These are phyloP conservation scores for Lactarius akahatsu DNA, from an alignment of 768 basidiomycete species.

Conservation along the genomic window DNA sequence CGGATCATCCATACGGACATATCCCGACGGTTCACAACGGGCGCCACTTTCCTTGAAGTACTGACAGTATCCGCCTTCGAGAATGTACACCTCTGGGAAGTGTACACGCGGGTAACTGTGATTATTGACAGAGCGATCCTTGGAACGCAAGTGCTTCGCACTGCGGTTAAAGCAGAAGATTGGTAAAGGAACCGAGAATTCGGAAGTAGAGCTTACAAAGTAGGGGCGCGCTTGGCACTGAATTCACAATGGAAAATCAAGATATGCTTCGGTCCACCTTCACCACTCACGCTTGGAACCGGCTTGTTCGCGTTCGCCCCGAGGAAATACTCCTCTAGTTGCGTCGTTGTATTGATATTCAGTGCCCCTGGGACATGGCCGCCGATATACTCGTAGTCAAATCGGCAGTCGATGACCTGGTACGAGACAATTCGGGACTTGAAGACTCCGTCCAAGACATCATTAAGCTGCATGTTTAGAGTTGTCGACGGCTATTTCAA, in stretches of 20 bases:
- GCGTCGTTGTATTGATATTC: conserved; percentile 81
- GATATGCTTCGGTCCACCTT: conserved; percentile 71
- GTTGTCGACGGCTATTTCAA: conserved; percentile 12
- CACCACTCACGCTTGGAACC: conserved; percentile 70
- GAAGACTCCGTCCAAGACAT: conserved; percentile 74
- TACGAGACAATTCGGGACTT: conserved; percentile 61
- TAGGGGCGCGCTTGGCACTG: conserved; percentile 91
- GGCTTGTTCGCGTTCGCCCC: conserved; percentile 55
- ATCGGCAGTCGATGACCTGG: conserved; percentile 92
- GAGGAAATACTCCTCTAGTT: conserved; percentile 80
- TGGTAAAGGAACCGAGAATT: not conserved
- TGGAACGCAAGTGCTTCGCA: conserved; percentile 89
- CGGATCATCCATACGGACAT: conserved; percentile 96
- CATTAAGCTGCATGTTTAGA: conserved; percentile 58
- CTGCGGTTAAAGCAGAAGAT: conserved; percentile 40
- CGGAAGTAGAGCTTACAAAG: conserved; percentile 64
- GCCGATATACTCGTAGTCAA: conserved; percentile 93
- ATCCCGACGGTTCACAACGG: conserved; percentile 78
- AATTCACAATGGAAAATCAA: conserved; percentile 99
- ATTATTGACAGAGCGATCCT: conserved; percentile 86
- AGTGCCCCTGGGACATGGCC: conserved; percentile 91
- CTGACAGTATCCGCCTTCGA: conserved; percentile 93
- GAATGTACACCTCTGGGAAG: conserved; percentile 95
- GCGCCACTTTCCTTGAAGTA: conserved; percentile 70
- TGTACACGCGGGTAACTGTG: conserved; percentile 88